phyloP scores from a whole-genome alignment of 495 filamentous ascomycete genomes.

The Penicillium flavigenum region DNA sequence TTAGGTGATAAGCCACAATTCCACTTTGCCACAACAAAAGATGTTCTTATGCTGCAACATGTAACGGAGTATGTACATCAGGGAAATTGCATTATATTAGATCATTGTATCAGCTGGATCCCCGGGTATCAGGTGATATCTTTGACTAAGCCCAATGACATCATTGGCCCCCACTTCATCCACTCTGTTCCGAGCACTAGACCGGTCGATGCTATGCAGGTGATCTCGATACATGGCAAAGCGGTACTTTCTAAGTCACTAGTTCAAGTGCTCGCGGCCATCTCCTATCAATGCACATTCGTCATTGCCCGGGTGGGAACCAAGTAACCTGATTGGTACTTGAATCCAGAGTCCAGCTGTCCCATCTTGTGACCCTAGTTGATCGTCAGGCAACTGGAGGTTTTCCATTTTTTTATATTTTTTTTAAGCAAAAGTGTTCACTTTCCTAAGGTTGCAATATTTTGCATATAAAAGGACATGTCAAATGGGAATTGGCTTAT shows the following conservation, averaged over 20 bases:
- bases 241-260: conserved; percentile 8
- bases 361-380: conserved; percentile 26
- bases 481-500: not conserved
- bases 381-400: conserved; percentile 34
- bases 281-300: conserved; percentile 6
- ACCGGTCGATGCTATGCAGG: conserved; percentile 17
- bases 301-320: conserved; percentile 1
- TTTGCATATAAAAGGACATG: not conserved
- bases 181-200: conserved; percentile 3
- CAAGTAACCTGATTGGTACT: conserved; percentile 21
- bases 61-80: not conserved
- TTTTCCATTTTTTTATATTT: not conserved
- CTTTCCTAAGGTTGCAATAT: not conserved
- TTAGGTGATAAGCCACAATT: not conserved
- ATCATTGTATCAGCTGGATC: not conserved
- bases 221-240: conserved; percentile 8
- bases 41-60: no score
- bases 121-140: not conserved
- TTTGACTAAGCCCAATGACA: conserved; percentile 6
- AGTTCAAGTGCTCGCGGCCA: not conserved
- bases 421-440: not conserved
- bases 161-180: conserved; percentile 5
- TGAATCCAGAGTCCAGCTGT: conserved; percentile 13
- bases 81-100: not conserved
- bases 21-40: not conserved